phyloP scores from a whole-genome alignment of 1,139 yeast species.

The Blastobotrys niveus region DNA sequence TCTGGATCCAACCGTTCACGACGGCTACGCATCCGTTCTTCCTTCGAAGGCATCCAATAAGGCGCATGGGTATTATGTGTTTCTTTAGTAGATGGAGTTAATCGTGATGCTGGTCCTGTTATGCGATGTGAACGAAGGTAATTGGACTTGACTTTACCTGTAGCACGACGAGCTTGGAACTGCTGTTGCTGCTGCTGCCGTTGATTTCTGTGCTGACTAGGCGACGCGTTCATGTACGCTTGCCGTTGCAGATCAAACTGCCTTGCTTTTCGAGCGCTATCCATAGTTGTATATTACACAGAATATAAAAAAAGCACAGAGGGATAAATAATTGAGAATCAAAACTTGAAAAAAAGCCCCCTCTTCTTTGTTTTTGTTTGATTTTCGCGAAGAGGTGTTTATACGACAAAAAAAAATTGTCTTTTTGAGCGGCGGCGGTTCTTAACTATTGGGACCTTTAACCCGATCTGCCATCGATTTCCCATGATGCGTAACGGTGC shows the following conservation, averaged over 20 bases:
- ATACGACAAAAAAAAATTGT: too few species aligned
- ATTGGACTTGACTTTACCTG: slow-evolving; percentile 1
- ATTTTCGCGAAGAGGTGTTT: too few species aligned
- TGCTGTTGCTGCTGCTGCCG: slow-evolving; percentile 2
- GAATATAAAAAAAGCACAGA: background rate
- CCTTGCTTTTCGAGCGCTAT: slow-evolving; percentile 8
- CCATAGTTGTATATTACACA: background rate
- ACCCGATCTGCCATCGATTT: too few species aligned
- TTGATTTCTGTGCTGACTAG: too few species aligned
- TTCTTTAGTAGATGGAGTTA: background rate
- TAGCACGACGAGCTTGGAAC: background rate
- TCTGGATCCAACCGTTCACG: slow-evolving; percentile 5
- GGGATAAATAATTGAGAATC: background rate
- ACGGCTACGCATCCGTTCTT: slow-evolving; percentile 5
- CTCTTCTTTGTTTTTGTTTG: too few species aligned
- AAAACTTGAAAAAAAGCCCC: background rate
- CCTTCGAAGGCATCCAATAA: slow-evolving; percentile 8
- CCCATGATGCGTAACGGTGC: too few species aligned
- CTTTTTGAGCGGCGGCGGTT: too few species aligned
- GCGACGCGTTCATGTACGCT: too few species aligned
- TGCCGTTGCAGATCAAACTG: background rate
- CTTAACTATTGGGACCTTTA: too few species aligned
- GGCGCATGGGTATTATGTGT: slow-evolving; percentile 8
- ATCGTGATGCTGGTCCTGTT: slow-evolving; percentile 8
- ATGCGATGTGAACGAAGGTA: slow-evolving; percentile 9